Conservation (phyloP, 1,139 yeast species). For the Maudiozyma humilis region DNA sequence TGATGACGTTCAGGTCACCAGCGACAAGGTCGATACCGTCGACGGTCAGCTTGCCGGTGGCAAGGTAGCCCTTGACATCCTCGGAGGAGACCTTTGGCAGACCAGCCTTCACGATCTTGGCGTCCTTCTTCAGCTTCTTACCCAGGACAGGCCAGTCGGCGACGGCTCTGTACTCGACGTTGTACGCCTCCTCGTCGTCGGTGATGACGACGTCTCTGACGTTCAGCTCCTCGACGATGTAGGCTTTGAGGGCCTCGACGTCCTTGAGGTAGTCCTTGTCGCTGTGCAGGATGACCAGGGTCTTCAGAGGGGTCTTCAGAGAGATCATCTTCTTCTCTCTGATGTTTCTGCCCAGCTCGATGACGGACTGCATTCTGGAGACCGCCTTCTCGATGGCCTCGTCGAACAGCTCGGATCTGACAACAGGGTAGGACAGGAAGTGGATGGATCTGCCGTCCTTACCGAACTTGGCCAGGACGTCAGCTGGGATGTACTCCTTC, state of each 20-base stretch:
- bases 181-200: conserved; percentile 82
- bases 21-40: conserved; percentile 81
- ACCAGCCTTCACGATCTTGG: conserved; percentile 88
- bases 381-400: conserved; percentile 76
- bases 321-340: conserved; percentile 94
- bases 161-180: conserved; percentile 85
- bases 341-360: conserved; percentile 90
- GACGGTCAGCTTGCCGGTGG: conserved; percentile 67
- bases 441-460: conserved; percentile 79
- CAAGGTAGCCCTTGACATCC: conserved; percentile 70
- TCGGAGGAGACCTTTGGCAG: conserved; percentile 73
- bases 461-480: conserved; percentile 37
- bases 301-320: conserved; percentile 88
- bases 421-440: conserved; percentile 81
- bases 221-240: conserved; percentile 84
- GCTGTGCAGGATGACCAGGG: conserved; percentile 76
- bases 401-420: conserved; percentile 76
- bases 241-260: conserved; percentile 65
- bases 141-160: conserved; percentile 99
- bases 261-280: conserved; percentile 69
- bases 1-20: conserved; percentile 84
- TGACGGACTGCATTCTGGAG: conserved; percentile 92
- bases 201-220: conserved; percentile 84
- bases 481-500: conserved; percentile 49
- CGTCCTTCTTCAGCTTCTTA: conserved; percentile 91